Conservation (phyloP, 306 rosid species). For the Vicia sativa region DNA sequence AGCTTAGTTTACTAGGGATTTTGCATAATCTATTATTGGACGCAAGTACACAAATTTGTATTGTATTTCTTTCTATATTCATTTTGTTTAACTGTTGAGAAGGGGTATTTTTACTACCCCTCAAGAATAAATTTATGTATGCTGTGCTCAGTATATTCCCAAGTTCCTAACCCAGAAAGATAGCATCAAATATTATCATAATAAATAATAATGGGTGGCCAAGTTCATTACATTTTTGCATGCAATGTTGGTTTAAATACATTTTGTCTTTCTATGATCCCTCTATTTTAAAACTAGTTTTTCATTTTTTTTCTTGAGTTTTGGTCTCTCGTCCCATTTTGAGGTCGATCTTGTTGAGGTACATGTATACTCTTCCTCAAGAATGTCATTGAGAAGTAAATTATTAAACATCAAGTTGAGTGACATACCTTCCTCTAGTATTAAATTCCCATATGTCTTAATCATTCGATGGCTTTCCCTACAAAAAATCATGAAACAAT, state of each 20-base stretch:
- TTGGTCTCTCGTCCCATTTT: too few species aligned
- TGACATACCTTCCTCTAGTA: too few species aligned
- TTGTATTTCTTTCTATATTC: background rate
- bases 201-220: background rate
- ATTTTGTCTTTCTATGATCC: too few species aligned
- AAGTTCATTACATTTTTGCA: background rate
- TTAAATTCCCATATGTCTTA: too few species aligned
- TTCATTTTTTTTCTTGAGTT: too few species aligned
- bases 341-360: too few species aligned
- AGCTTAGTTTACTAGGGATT: constrained; percentile 9
- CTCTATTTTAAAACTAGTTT: too few species aligned
- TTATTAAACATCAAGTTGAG: too few species aligned
- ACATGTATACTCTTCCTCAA: too few species aligned
- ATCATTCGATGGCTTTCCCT: too few species aligned
- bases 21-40: constrained; percentile 16
- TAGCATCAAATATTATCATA: background rate
- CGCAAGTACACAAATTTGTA: constrained; percentile 15
- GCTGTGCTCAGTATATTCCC: background rate
- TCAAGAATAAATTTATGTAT: constrained; percentile 3
- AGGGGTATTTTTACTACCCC: constrained; percentile 9
- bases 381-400: too few species aligned
- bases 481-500: too few species aligned
- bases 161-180: background rate
- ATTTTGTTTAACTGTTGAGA: constrained; percentile 6
- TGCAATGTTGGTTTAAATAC: background rate